Evolutionary conservation across 2,329 filamentous ascomycete genomes (phyloP).

Genomic region (Furcasterigmium sp.): DNA sequence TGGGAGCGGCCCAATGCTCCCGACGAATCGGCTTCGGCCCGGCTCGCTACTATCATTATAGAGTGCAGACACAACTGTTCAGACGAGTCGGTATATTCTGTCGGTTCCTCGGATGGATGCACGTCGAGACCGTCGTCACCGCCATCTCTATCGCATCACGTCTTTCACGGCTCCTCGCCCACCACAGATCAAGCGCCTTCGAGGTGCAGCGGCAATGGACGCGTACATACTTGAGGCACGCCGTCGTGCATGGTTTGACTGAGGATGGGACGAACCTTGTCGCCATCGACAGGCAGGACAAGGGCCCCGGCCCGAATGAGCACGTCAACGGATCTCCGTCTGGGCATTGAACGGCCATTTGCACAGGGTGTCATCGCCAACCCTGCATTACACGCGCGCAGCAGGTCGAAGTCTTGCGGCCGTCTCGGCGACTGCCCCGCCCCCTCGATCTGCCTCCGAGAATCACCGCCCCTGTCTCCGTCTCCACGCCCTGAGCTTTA

Average conservation of each 20-base stretch:
- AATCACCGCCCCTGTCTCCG: constrained; percentile 6
- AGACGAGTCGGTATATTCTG: neutral
- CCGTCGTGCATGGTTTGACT: neutral
- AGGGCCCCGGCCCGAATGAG: neutral
- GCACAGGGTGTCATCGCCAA: neutral
- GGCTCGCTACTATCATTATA: neutral
- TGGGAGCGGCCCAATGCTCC: too few relatives aligned
- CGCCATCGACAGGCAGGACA: neutral
- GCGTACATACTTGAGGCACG: too few relatives aligned
- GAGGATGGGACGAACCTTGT: too few relatives aligned
- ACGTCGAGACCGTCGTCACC: neutral
- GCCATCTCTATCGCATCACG: neutral
- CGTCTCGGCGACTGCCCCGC: neutral
- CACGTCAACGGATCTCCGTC: too few relatives aligned
- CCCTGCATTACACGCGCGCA: neutral
- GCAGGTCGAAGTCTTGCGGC: neutral
- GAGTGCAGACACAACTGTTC: neutral
- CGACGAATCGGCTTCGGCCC: neutral
- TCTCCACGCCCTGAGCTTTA: neutral
- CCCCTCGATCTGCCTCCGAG: neutral
- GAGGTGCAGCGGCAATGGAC: too few relatives aligned
- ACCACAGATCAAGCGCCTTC: too few relatives aligned
- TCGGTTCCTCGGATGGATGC: too few relatives aligned
- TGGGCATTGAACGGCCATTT: neutral
- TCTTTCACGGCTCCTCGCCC: neutral